Base-by-base conservation (phyloP, 2,329 filamentous ascomycete genomes). In the Aspergillus terreus region DNA sequence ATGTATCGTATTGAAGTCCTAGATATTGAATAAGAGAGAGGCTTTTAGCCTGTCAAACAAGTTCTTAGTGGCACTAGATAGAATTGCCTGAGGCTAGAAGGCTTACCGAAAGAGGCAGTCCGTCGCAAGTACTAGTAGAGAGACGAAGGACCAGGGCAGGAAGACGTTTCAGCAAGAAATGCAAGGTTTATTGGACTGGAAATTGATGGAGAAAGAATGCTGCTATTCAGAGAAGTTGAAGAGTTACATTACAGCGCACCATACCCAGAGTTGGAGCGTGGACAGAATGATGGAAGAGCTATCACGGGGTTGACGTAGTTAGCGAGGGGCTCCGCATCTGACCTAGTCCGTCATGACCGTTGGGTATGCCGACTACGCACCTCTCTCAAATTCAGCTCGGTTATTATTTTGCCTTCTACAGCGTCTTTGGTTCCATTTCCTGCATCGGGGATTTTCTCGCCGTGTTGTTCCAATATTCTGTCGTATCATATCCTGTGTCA, bases 301-400 rank as follows among this genome's bases (percentile, higher is more conserved):
- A 38, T 38, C 35, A 47, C 35, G 45, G 30, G 45, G 41, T 54
- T 52, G 54, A 52, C 52, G 52, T 54, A 32, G 47, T 41, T 53
- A 38, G 43, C 56, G 58, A 61, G 58, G 58, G 60, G 58, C 55
- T 60, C 56, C 58, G 58, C 58, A 62, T 61, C 51, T 52, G 57
- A 53, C 55, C 57, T 43, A 54, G 53, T 54, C 54, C 51, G 52
- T 55, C 51, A 54, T 40, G 15, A 35, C 53, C 49, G 49, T 43
- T 44, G 55, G 53, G 47, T 45, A 53, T 51, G 47, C 46, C 46
- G n/a, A 42, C 40, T n/a, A 42, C 19, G 4, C 19, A 23, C 19
- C 40, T 21, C 19, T n/a, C 40, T 23, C 40, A 38, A 6, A 9
- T 12, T 38, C 11, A 9, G n/a, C 35, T 4, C 35, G 14, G 6